phyloP scores from a whole-genome alignment of 495 filamentous ascomycete species.

The Xylaria intraflava region DNA sequence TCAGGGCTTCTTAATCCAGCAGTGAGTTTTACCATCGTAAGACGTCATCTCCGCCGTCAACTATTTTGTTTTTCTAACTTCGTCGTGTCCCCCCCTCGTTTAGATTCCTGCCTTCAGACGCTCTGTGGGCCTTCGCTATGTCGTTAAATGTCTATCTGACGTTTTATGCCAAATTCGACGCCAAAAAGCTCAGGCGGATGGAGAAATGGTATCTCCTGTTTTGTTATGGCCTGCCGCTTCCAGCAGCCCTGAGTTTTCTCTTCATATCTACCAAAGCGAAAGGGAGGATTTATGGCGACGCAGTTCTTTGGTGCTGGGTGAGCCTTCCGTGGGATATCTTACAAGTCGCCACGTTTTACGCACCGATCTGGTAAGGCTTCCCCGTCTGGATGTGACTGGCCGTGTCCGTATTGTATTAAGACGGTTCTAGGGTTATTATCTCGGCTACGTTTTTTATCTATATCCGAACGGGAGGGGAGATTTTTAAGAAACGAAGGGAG shows the following conservation, averaged over 20 bases:
- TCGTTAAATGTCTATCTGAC: constrained; percentile 82
- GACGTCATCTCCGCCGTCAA: background rate
- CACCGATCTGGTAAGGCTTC: constrained; percentile 62
- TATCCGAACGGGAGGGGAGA: constrained; percentile 60
- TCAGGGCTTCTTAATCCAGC: constrained; percentile 66
- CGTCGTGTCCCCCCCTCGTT: too few species aligned
- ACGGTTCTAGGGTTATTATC: constrained; percentile 51
- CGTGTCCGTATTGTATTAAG: constrained; percentile 4
- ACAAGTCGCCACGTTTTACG: constrained; percentile 75
- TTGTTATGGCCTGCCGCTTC: constrained; percentile 72
- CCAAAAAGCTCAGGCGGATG: constrained; percentile 56
- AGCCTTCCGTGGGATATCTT: constrained; percentile 58
- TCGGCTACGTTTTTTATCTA: constrained; percentile 67
- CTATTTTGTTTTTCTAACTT: constrained; percentile 19
- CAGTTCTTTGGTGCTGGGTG: constrained; percentile 84
- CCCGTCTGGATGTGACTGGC: too few species aligned
- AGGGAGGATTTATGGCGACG: constrained; percentile 66
- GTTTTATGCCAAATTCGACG: constrained; percentile 71
- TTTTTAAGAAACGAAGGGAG: constrained; percentile 51
- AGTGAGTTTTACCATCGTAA: constrained; percentile 45
- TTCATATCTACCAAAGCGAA: constrained; percentile 47
- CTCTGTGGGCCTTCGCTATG: constrained; percentile 78
- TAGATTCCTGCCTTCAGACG: constrained; percentile 76
- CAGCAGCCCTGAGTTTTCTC: constrained; percentile 62
- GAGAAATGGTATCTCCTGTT: constrained; percentile 65